Evolutionary conservation across 2,329 filamentous ascomycete species (phyloP), one percentile per base, ranked within the genome.

Genomic region (Neofusicoccum umdonicola): DNA sequence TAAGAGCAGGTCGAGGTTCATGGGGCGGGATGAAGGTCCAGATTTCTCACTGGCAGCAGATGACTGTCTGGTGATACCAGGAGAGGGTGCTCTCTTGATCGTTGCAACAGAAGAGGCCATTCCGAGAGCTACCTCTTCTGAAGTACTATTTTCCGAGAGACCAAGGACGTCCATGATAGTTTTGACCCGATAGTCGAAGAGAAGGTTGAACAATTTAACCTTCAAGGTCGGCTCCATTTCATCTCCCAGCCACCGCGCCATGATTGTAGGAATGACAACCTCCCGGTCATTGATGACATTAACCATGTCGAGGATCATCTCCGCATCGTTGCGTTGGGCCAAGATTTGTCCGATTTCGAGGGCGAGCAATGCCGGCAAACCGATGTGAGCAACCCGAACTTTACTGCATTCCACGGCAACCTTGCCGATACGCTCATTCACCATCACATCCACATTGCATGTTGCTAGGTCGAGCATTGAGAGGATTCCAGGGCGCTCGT

Each of bases 141-240:
- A 67, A 27, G 79, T 77, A 4, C 86, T 83, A 68, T 90, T 85
- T 15, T 89, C 86, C 13, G 84, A 83, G 2, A 96, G 82, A 0
- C 87, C 89, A 6, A 96, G 83, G 4, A 96, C 77, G 61, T 92
- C 91, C 82, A 96, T 89, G 0, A 97, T 77, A 0, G 91, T 92
- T 0, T 91, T 86, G 3, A 98, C 90, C 15, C 90, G 89, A 75
- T 99, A 99, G 74, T 99, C 96, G n/a, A 92, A 77, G 66, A 88
- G 89, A 4, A 96, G 70, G 67, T 96, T 93, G 76, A 90, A 91
- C 47, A 98, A 79, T 74, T 96, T 96, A 65, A 97, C 76, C 74
- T 96, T 97, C 69, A 97, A 82, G 6, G 92, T 88, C 0, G 96
- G 94, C 68, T 98, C 94, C 79, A 96, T 91, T 74, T 98, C 94